Percentiles rank a stretch among this genome's conserved stretches.
Evolutionary conservation across 805 yeast species (phyloP).

Genomic region (Saccharomyces eubayanus): DNA sequence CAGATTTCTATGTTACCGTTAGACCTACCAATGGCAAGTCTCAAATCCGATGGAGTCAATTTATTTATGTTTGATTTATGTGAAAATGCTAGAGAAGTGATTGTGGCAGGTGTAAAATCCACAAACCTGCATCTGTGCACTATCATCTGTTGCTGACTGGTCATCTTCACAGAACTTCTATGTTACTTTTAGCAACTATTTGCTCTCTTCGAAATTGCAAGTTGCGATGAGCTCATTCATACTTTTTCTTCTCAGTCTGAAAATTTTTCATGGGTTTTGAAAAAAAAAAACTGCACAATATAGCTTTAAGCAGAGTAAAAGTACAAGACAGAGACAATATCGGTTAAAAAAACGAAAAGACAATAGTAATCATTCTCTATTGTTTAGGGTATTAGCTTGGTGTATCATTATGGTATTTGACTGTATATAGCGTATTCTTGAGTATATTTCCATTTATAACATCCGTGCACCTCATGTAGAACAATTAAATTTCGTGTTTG

Average conservation of each 20-base stretch:
- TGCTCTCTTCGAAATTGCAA: background rate
- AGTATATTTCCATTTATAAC: background rate
- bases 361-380: background rate
- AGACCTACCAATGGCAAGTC: constrained; percentile 85
- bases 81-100: constrained; percentile 75
- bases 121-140: constrained; percentile 87
- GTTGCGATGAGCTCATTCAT: background rate
- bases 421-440: background rate
- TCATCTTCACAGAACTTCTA: constrained; percentile 2
- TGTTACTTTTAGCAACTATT: background rate
- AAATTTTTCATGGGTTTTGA: background rate
- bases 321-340: background rate
- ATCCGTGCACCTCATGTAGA: background rate
- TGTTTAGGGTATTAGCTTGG: background rate
- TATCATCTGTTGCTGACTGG: constrained; percentile 8
- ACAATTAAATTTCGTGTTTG: background rate
- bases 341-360: background rate
- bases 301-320: background rate
- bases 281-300: background rate
- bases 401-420: background rate
- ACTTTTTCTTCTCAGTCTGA: background rate
- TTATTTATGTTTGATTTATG: constrained; percentile 40
- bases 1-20: constrained; percentile 95
- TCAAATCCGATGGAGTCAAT: constrained; percentile 44
- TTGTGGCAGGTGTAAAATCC: constrained; percentile 76